Percentiles rank a stretch among this genome's conserved stretches.
Evolutionary conservation across 768 basidiomycete species (phyloP).

Genomic region (Mycena crocata): DNA sequence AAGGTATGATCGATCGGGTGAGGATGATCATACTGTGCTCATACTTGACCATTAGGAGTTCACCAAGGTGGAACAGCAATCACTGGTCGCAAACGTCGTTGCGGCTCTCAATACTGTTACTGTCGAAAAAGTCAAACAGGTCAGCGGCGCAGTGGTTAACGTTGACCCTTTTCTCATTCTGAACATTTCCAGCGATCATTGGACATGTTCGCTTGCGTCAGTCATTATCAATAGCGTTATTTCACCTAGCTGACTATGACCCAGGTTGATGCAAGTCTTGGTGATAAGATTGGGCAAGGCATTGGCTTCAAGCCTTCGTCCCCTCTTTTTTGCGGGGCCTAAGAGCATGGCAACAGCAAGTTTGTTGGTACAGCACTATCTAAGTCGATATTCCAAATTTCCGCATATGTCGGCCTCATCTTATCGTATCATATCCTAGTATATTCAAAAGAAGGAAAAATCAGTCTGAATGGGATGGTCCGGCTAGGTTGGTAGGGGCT

Average conservation of each 20-base stretch:
- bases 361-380: too few relatives aligned
- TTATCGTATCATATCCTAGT: too few relatives aligned
- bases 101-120: constrained; percentile 20
- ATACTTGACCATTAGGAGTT: constrained; percentile 19
- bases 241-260: background rate
- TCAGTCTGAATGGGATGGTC: too few relatives aligned
- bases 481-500: too few relatives aligned
- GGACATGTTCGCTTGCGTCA: constrained; percentile 33
- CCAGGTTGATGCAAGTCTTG: constrained; percentile 22
- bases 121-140: constrained; percentile 20
- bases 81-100: constrained; percentile 26
- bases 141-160: background rate
- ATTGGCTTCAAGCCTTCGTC: constrained; percentile 17
- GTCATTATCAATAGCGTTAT: background rate
- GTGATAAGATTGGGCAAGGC: constrained; percentile 16
- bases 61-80: constrained; percentile 23
- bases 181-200: constrained; percentile 20
- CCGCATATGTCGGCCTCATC: too few relatives aligned
- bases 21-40: background rate
- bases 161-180: too few relatives aligned
- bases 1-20: background rate
- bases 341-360: background rate
- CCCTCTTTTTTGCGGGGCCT: constrained; percentile 28
- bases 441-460: background rate
- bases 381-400: too few relatives aligned